Evolutionary conservation across 805 yeast species (phyloP), one percentile per base, ranked within the genome.

Genomic region (Spathaspora hagerdaliae): DNA sequence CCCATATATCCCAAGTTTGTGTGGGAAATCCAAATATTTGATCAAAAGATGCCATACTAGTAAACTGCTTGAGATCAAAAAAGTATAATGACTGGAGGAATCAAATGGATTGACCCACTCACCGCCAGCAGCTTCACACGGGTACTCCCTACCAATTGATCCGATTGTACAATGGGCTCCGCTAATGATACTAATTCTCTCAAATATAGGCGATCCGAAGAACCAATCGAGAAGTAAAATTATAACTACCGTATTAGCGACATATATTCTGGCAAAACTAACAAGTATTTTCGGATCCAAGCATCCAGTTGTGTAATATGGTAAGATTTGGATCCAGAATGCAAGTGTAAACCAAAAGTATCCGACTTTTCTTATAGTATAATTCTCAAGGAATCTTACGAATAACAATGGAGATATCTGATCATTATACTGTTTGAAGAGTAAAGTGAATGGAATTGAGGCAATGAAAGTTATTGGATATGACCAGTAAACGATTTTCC

Each of bases 31-130:
- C 19, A 34, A 37, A 36, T 41, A 29, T 29, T 42, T 38, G 14
- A 46, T 14, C 7, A 40, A 13, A 13, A 15, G 42, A 19, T 42
- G 31, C 52, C 53, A 45, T 6, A 75, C 46, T 8, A 76, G 58
- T 47, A 76, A 51, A 48, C 79, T 73, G 12, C 73, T 53, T 6
- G 73, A 73, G 1, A 67, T 56, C 1, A 78, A 45, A 43, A 77
- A 68, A 50, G 76, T 75, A 42, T 68, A 72, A 54, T 79, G 84
- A 1, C 83, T 82, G 35, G 81, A 75, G 5, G 73, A 60, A 53
- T 79, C 83, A 52, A 78, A 78, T 8, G 80, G 79, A 47, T 71
- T 69, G 5, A 54, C 54, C 82, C 83, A 78, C 12, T 50, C 41
- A 1, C 74, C 78, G 10, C 48, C 45, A 10, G 35, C 31, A 36